These are phyloP conservation scores for Aphanomyces astaci DNA, from an alignment of 352 stramenopile species.

Conservation along the genomic window DNA sequence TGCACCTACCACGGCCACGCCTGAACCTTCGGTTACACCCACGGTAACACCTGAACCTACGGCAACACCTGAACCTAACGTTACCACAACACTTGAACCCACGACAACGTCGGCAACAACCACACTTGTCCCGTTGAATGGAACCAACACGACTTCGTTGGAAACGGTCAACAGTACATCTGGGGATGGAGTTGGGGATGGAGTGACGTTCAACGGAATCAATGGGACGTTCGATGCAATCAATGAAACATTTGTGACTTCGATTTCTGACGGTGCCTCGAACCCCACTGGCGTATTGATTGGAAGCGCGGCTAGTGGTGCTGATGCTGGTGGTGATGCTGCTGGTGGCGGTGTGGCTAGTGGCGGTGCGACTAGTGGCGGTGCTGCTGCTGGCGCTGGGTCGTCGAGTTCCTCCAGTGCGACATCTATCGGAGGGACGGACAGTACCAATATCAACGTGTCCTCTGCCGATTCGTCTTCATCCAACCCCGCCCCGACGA, in stretches of 20 bases:
- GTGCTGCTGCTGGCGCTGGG: not conserved
- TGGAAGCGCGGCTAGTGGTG: not conserved
- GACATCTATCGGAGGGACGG: not conserved
- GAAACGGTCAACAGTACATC: not conserved
- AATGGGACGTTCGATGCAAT: not conserved
- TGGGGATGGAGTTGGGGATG: too few relatives aligned
- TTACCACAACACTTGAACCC: not conserved
- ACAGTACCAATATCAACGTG: not conserved
- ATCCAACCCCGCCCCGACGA: not conserved
- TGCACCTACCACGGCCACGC: not conserved
- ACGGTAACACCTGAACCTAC: not conserved
- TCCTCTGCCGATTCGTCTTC: not conserved
- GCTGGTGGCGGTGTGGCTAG: not conserved
- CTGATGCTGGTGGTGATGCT: not conserved
- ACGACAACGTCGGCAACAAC: not conserved
- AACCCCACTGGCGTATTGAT: too few relatives aligned
- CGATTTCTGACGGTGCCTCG: not conserved
- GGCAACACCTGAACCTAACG: not conserved
- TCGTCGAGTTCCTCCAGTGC: not conserved
- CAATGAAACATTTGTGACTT: not conserved
- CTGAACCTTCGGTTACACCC: constrained; percentile 8
- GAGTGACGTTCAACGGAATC: too few relatives aligned
- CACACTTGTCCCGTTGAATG: not conserved
- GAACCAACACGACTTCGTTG: not conserved
- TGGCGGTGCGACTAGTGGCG: not conserved